Evolutionary conservation across 805 yeast species (phyloP).

Genomic region (Candida loeiensis): DNA sequence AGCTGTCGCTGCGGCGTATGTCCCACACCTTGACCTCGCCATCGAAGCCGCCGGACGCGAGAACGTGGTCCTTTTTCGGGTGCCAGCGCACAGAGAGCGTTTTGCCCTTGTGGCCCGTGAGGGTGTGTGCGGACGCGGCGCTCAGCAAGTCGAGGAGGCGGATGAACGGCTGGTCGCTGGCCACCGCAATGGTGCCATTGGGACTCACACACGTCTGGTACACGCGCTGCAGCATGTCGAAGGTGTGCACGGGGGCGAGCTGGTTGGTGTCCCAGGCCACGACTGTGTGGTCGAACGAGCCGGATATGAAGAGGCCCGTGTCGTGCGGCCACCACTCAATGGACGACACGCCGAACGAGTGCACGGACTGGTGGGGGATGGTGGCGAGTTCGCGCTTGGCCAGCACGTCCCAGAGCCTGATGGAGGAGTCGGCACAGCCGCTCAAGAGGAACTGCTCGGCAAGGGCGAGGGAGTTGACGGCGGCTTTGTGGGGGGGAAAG

Average conservation of each 20-base stretch:
- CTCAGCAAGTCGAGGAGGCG: conserved; percentile 72
- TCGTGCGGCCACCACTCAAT: conserved; percentile 89
- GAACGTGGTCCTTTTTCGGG: conserved; percentile 54
- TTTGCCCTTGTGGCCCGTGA: conserved; percentile 58
- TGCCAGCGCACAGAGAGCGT: conserved; percentile 70
- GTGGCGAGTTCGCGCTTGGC: conserved; percentile 23
- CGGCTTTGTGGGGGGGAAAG: conserved; percentile 46
- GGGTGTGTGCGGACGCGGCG: conserved; percentile 67
- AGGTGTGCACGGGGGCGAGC: conserved; percentile 62
- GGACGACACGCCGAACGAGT: conserved; percentile 68
- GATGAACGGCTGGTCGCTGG: conserved; percentile 64
- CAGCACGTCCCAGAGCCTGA: conserved; percentile 62
- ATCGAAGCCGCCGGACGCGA: conserved; percentile 78
- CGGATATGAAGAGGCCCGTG: conserved; percentile 77
- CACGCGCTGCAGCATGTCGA: conserved; percentile 58
- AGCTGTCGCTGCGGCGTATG: conserved; percentile 62
- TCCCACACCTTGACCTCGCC: conserved; percentile 89
- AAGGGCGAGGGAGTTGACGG: conserved; percentile 56
- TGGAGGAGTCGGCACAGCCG: conserved; percentile 70
- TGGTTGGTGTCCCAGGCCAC: conserved; percentile 78
- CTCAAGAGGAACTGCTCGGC: conserved; percentile 55
- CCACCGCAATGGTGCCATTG: conserved; percentile 61
- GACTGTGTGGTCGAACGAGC: conserved; percentile 74
- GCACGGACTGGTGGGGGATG: conserved; percentile 43
- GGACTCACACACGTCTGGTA: conserved; percentile 58